A percentile compares a stretch with the other conserved stretches of the same genome.
Evolutionary conservation across 306 rosid genomes (phyloP).

Genomic region (Gleditsia sinensis): DNA sequence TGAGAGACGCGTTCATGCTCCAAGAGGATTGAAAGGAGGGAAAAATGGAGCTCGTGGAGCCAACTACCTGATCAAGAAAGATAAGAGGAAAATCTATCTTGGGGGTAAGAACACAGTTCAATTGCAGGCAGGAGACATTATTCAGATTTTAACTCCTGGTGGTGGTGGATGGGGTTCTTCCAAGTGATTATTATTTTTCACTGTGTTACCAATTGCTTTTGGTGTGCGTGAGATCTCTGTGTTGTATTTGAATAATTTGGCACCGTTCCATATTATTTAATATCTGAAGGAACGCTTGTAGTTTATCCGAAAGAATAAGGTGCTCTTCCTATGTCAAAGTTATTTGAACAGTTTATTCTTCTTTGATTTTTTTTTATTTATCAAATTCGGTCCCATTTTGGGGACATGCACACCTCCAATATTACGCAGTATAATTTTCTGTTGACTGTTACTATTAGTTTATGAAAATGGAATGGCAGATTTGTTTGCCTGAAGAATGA

Average conservation of each 20-base stretch:
- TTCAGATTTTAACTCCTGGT: constrained; percentile 87
- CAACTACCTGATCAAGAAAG: constrained; percentile 68
- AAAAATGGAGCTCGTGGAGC: constrained; percentile 75
- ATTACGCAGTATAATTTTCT: no score
- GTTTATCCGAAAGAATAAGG: neutral
- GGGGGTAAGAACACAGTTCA: constrained; percentile 83
- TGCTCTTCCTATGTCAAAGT: neutral
- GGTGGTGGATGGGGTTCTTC: constrained; percentile 92
- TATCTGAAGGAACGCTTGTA: neutral
- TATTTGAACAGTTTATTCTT: no score
- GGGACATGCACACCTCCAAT: no score
- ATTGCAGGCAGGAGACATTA: constrained; percentile 75
- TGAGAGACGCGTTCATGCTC: constrained; percentile 88
- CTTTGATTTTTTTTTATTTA: no score
- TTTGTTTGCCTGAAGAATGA: no score
- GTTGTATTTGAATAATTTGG: neutral
- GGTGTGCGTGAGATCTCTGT: neutral
- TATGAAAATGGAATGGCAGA: no score
- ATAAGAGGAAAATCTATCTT: constrained; percentile 63
- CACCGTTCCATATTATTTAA: neutral
- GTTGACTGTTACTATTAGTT: no score
- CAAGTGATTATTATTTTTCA: neutral
- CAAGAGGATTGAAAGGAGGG: constrained; percentile 90
- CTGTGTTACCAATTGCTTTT: neutral
- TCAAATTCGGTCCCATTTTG: no score